Percentiles rank a stretch among this genome's conserved stretches.
These are phyloP conservation scores for Xylaria castorea DNA, from an alignment of 495 filamentous ascomycete genomes.

Conservation along the genomic window DNA sequence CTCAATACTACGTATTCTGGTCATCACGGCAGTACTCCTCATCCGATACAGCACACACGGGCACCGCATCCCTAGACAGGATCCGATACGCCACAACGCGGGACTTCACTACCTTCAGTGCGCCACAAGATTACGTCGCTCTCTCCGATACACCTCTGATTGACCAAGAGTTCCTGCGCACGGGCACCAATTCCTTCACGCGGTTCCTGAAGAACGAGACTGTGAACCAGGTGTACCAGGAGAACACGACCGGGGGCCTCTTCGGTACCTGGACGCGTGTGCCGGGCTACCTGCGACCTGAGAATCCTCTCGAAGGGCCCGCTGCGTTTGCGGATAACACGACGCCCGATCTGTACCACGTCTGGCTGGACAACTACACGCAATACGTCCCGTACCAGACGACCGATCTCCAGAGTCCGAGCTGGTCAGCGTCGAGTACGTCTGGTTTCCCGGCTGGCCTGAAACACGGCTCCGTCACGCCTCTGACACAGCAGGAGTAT, in stretches of 20 bases:
- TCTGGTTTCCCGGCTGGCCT: slow-evolving; percentile 40
- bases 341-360: slow-evolving; percentile 41
- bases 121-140: slow-evolving; percentile 39
- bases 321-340: slow-evolving; percentile 45
- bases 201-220: slow-evolving; percentile 49
- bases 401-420: slow-evolving; percentile 33
- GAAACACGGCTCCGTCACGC: slow-evolving; percentile 46
- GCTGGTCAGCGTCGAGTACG: slow-evolving; percentile 38
- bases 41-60: slow-evolving; percentile 37
- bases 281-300: slow-evolving; percentile 32
- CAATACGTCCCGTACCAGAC: slow-evolving; percentile 45
- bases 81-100: slow-evolving; percentile 43
- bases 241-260: slow-evolving; percentile 42
- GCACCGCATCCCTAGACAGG: slow-evolving; percentile 31
- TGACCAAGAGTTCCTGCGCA: slow-evolving; percentile 44
- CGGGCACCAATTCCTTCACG: slow-evolving; percentile 40
- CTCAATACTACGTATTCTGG: slow-evolving; percentile 49
- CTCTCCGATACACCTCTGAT: slow-evolving; percentile 40
- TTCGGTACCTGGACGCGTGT: slow-evolving; percentile 48
- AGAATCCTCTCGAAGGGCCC: slow-evolving; percentile 43
- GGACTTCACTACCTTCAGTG: slow-evolving; percentile 40
- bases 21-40: slow-evolving; percentile 36
- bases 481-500: slow-evolving; percentile 39
- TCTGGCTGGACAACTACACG: slow-evolving; percentile 47
- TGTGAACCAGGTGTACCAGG: slow-evolving; percentile 41